Evolutionary conservation across 306 rosid genomes (phyloP).

Genomic region (Carpinus fangiana): DNA sequence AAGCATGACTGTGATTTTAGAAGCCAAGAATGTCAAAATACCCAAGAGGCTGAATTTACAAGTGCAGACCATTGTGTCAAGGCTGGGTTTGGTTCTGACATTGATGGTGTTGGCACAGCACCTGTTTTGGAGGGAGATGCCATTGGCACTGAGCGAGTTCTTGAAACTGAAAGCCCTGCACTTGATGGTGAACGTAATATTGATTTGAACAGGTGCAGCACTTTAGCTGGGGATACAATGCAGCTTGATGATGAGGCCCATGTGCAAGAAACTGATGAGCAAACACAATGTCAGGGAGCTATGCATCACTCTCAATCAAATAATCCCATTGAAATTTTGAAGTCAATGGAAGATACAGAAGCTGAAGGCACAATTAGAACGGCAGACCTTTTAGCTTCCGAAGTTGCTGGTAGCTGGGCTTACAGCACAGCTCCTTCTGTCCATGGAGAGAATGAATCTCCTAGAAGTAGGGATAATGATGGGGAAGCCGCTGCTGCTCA

Average conservation of each 20-base stretch:
- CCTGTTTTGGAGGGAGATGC: conserved; percentile 60
- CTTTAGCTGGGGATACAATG: conserved; percentile 65
- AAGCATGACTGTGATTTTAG: conserved; percentile 77
- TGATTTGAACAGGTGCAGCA: conserved; percentile 51
- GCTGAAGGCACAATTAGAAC: conserved; percentile 62
- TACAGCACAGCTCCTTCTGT: conserved; percentile 80
- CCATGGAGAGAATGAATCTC: conserved; percentile 71
- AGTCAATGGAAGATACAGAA: conserved; percentile 62
- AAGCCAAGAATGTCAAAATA: conserved; percentile 66
- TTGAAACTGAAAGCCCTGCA: conserved; percentile 76
- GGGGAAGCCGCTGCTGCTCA: conserved; percentile 29
- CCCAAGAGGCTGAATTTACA: conserved; percentile 81
- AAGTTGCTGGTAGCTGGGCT: conserved; percentile 94
- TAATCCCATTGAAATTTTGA: conserved; percentile 44
- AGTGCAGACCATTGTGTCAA: conserved; percentile 57
- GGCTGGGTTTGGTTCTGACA: conserved; percentile 77
- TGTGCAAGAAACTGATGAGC: conserved; percentile 62
- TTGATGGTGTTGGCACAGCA: conserved; percentile 55
- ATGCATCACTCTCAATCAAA: conserved; percentile 47
- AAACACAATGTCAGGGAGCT: conserved; percentile 39
- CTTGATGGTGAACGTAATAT: conserved; percentile 45
- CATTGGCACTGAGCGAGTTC: conserved; percentile 63
- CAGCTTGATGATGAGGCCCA: conserved; percentile 69
- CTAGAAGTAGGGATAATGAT: conserved; percentile 29
- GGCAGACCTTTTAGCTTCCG: conserved; percentile 82